Percentiles rank a stretch among this genome's conserved stretches.
These are phyloP conservation scores for Paramecium caudatum DNA, from an alignment of 73 alveolate genomes.

Conservation along the genomic window DNA sequence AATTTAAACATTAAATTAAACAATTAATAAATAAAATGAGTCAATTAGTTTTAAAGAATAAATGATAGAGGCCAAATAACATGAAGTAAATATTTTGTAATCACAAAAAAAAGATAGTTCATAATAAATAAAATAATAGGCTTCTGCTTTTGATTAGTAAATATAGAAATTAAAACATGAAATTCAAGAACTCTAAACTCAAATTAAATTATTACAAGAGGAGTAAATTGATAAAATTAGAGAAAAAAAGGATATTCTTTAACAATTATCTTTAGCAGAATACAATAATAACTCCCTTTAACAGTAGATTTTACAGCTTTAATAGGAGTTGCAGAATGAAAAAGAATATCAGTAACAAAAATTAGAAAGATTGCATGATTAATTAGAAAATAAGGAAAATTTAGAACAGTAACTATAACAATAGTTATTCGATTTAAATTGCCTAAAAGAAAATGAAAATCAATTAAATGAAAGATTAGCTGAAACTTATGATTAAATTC, in stretches of 20 bases:
- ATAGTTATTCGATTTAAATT: neutral
- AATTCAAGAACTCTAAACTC: neutral
- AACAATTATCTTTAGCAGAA: no score
- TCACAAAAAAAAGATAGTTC: neutral
- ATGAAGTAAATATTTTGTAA: neutral
- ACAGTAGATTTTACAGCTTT: neutral
- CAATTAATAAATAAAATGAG: neutral
- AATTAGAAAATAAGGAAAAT: neutral
- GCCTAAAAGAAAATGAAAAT: neutral
- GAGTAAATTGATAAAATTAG: no score
- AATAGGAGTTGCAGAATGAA: neutral
- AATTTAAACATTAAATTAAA: neutral
- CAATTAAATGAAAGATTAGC: neutral
- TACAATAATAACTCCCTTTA: no score
- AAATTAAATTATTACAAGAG: neutral
- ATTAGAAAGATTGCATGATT: neutral
- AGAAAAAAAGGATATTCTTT: no score
- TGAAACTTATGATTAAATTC: neutral
- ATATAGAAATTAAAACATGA: neutral
- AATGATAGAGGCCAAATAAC: neutral
- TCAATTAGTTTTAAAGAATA: conserved; percentile 16
- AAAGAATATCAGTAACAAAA: neutral
- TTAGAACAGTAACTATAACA: neutral
- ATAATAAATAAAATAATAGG: neutral
- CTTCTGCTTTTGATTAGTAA: neutral